A percentile compares a stretch with the other conserved stretches of the same genome.
phyloP scores from a whole-genome alignment of 305 asterid species.

The Withania somnifera region DNA sequence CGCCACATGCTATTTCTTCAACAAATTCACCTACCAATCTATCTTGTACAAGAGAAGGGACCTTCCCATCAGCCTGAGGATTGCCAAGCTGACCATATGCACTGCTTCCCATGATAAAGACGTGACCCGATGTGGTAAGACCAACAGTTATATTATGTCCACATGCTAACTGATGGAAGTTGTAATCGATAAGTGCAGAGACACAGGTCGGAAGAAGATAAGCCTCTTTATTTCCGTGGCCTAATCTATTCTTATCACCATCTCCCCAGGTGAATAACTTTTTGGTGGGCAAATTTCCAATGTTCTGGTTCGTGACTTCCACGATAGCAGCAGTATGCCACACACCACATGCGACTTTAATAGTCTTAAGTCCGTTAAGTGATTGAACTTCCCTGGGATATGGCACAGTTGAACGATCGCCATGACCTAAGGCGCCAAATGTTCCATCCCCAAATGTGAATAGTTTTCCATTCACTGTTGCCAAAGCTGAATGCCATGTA shows the following conservation, averaged over 20 bases:
- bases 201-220: conserved; percentile 69
- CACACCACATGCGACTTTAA: conserved; percentile 62
- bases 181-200: conserved; percentile 57
- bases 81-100: conserved; percentile 66
- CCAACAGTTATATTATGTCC: conserved; percentile 60
- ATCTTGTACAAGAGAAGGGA: conserved; percentile 68
- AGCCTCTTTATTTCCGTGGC: conserved; percentile 71
- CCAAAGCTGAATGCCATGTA: conserved; percentile 82
- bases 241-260: conserved; percentile 67
- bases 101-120: conserved; percentile 69
- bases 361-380: conserved; percentile 47
- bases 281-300: conserved; percentile 34
- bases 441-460: conserved; percentile 87
- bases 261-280: conserved; percentile 95
- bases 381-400: conserved; percentile 63
- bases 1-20: conserved; percentile 75
- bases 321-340: conserved; percentile 95
- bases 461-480: conserved; percentile 50
- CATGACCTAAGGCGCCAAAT: conserved; percentile 85
- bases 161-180: conserved; percentile 70
- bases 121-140: conserved; percentile 81
- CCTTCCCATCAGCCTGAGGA: conserved; percentile 62
- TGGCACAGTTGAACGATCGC: conserved; percentile 42
- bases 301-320: conserved; percentile 47
- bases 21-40: conserved; percentile 74